Evolutionary conservation across 192 early-diverging fungal species (phyloP), one percentile per base, ranked within the genome.

Genomic region (Cladochytrium replicatum): DNA sequence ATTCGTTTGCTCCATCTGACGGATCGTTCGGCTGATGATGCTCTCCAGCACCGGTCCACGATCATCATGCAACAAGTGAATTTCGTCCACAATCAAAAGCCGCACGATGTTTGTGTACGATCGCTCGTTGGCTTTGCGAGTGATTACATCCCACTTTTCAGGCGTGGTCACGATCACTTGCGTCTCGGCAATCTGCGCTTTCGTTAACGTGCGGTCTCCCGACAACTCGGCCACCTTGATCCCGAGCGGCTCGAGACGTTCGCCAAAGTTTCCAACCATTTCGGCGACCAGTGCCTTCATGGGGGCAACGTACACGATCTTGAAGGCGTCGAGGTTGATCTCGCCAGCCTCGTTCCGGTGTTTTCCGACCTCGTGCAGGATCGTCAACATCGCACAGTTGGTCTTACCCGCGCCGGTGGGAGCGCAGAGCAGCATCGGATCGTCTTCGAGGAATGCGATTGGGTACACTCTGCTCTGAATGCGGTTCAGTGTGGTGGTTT

Each of bases 201-300:
- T 93, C n/a, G 89, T 98, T 32, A 98, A 69, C 62, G 93, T 89
- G 7, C 86, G 79, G 74, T 98, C 95, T 15, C 95, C 95, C 15
- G 93, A 97, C 41, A 98, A 74, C 72, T 98, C 95, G 4, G 89
- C 85, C n/a, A 98, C 93, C 26, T 72, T 84, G 22, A 98, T 67
- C 8, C 89, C 89, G 56, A 82, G 86, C 11, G 75, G 67, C 40
- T 72, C 64, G 19, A 98, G 67, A 17, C 93, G 79, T 27, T 51
- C 56, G 15, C 69, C 60, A 60, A 98, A 94, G 57, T 90, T 91
- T 15, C 82, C 84, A 5, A 93, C 91, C 86, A 98, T 89, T 77
- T 98, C 95, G 34, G 87, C 83, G n/a, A 97, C 95, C 46, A 98
- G 71, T 5, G 95, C 95, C 58, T 98, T 98, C 95, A 98, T 98